Base-by-base conservation (phyloP, 139 green algal genomes). In the Chlamydomonas applanata region DNA sequence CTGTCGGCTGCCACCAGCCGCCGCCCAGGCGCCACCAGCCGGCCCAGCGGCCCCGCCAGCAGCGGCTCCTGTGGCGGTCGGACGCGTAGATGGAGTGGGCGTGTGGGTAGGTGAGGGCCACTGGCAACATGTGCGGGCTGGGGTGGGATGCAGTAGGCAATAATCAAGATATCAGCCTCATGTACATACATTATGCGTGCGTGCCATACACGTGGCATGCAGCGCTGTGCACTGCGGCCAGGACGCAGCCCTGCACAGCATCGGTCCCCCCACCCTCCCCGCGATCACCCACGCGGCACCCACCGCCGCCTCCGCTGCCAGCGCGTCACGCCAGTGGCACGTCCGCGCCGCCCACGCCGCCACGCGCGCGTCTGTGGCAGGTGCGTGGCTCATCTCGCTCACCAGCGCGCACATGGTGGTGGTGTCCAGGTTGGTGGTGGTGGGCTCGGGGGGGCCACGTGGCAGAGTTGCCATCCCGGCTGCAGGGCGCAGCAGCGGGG, bases 391-490 rank as follows among this genome's bases (percentile, higher is more conserved):
- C 0, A 86, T 65, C 61, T 91, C 75, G 25, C 56, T 79, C 44
- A 90, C 85, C 56, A 92, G 76, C 1, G 81, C 87, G 69, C 87
- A 92, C 49, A 92, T 75, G 1, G 81, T 78, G 24, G 87, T 68
- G 69, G 69, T 66, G 74, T 88, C 81, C 33, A 86, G 54, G 72
- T 86, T 87, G 67, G 68, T 79, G 60, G 29, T 24, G 44, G 13
- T 69, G 16, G 79, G 67, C 22, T 46, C 60, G 16, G 64, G 77
- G 2, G 80, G 77, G 9, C 44, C 68, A 4, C 60, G 65, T 27
- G 80, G 80, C 68, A 85, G 74, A 35, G 22, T 3, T 13, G 76
- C 57, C 34, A 82, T 49, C 9, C 77, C 46, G 0, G 61, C 71
- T 74, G 66, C 24, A 32, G 49, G 17, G n/a, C 3, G 60, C 60